Conservation (phyloP, 495 filamentous ascomycete genomes). For the Xylaria bambusicola region DNA sequence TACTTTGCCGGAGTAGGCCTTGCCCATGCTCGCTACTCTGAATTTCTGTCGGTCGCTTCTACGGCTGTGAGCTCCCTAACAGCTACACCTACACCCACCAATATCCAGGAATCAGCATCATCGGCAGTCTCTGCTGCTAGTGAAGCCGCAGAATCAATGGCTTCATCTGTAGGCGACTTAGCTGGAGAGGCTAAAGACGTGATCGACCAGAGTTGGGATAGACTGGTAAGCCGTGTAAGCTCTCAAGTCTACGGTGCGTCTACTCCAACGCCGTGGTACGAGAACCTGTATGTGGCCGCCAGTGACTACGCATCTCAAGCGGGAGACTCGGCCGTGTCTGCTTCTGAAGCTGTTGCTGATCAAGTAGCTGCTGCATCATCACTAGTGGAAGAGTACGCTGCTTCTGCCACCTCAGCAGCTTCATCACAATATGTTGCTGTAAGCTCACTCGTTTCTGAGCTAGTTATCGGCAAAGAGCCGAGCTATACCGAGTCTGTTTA, state of each 20-base stretch:
- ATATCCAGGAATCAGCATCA: constrained; percentile 43
- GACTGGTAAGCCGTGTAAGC: constrained; percentile 65
- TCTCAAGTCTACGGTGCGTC: constrained; percentile 73
- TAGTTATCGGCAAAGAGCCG: constrained; percentile 76
- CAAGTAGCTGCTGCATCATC: constrained; percentile 47
- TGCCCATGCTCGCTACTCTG: constrained; percentile 74
- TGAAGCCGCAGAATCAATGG: constrained; percentile 30
- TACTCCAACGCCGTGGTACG: constrained; percentile 60
- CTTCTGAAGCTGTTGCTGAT: constrained; percentile 32
- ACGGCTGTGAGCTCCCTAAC: constrained; percentile 56
- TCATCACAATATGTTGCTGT: constrained; percentile 67
- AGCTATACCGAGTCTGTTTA: constrained; percentile 81
- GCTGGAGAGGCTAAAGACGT: constrained; percentile 46
- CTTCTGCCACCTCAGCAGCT: constrained; percentile 54
- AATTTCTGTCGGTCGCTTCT: constrained; percentile 69
- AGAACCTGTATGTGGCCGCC: constrained; percentile 41
- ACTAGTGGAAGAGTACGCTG: constrained; percentile 56
- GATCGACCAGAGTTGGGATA: constrained; percentile 62
- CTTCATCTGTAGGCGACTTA: constrained; percentile 29
- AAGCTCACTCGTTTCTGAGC: constrained; percentile 71
- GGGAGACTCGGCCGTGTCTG: constrained; percentile 28
- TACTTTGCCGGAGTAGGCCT: constrained; percentile 78
- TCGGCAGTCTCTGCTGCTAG: constrained; percentile 37
- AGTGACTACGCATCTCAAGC: constrained; percentile 28
- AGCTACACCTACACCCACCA: constrained; percentile 51